These are phyloP conservation scores for Pterocarpus macrocarpus DNA, from an alignment of 306 rosid species.

Conservation along the genomic window DNA sequence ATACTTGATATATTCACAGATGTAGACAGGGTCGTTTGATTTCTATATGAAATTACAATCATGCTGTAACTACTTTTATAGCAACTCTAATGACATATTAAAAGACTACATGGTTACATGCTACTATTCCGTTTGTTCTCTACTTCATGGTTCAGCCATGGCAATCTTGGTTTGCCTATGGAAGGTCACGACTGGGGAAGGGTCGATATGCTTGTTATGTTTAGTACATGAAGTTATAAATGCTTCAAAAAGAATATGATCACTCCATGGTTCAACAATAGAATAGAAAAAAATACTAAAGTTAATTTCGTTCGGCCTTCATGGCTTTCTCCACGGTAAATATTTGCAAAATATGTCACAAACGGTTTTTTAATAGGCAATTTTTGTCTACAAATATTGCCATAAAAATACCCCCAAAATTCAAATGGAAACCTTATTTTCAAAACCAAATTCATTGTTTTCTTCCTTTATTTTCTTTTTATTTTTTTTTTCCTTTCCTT, in stretches of 20 bases:
- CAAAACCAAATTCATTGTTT: too few species aligned
- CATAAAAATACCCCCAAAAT: too few species aligned
- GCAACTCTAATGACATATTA: not conserved
- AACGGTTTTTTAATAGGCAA: too few species aligned
- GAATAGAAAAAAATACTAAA: too few species aligned
- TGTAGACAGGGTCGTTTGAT: slow-evolving; percentile 16
- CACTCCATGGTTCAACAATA: not conserved
- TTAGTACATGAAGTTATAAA: not conserved
- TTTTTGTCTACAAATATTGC: too few species aligned
- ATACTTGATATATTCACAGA: slow-evolving; percentile 23
- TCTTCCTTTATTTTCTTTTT: too few species aligned
- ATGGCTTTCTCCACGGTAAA: too few species aligned
- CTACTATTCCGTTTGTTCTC: not conserved
- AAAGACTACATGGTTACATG: not conserved
- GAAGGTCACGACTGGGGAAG: not conserved
- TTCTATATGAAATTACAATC: slow-evolving; percentile 12
- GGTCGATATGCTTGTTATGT: not conserved
- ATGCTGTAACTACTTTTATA: slow-evolving; percentile 30
- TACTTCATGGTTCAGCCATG: slow-evolving; percentile 11
- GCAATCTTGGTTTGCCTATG: not conserved
- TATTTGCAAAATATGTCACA: not conserved
- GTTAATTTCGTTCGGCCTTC: too few species aligned
- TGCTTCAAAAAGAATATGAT: not conserved
- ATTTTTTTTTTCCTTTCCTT: too few species aligned
- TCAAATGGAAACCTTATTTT: too few species aligned